Percentiles rank a stretch among this genome's conserved stretches.
These are phyloP conservation scores for Aspergillus coremiiformis DNA, from an alignment of 495 filamentous ascomycete species.

Conservation along the genomic window DNA sequence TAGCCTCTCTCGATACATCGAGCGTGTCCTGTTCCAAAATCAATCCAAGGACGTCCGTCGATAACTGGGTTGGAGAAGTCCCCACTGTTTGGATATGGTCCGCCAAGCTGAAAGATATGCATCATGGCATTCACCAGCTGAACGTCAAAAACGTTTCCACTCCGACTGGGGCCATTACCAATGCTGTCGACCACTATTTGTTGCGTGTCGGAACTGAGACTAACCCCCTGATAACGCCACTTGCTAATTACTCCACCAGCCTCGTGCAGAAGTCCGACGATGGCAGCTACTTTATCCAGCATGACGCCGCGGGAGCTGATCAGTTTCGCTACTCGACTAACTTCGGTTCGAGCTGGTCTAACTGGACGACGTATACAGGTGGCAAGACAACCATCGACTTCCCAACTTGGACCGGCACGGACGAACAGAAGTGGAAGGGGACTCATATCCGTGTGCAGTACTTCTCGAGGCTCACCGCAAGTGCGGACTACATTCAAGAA, in stretches of 20 bases:
- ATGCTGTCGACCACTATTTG: constrained; percentile 49
- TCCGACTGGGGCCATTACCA: constrained; percentile 32
- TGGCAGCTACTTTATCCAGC: constrained; percentile 43
- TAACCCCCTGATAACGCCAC: constrained; percentile 52
- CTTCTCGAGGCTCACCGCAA: constrained; percentile 58
- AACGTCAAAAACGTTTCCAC: constrained; percentile 50
- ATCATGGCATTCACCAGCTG: constrained; percentile 57
- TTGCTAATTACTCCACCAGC: constrained; percentile 51
- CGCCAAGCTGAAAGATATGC: constrained; percentile 48
- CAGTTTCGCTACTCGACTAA: constrained; percentile 57
- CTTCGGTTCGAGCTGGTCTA: constrained; percentile 51
- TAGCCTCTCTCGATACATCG: constrained; percentile 31
- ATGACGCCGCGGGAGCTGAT: constrained; percentile 57
- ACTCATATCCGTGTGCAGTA: constrained; percentile 63
- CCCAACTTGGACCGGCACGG: constrained; percentile 53
- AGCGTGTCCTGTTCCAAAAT: constrained; percentile 40
- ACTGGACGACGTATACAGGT: constrained; percentile 50
- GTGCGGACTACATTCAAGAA: constrained; percentile 57
- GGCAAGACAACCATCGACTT: constrained; percentile 38
- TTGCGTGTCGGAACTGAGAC: constrained; percentile 48
- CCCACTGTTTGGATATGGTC: constrained; percentile 48
- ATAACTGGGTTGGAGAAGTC: constrained; percentile 40
- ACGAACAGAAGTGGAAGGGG: constrained; percentile 54
- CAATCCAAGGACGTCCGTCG: constrained; percentile 7
- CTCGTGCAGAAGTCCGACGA: constrained; percentile 39